Base-by-base conservation (phyloP, 2,329 filamentous ascomycete genomes). In the Calonectria honghensis region DNA sequence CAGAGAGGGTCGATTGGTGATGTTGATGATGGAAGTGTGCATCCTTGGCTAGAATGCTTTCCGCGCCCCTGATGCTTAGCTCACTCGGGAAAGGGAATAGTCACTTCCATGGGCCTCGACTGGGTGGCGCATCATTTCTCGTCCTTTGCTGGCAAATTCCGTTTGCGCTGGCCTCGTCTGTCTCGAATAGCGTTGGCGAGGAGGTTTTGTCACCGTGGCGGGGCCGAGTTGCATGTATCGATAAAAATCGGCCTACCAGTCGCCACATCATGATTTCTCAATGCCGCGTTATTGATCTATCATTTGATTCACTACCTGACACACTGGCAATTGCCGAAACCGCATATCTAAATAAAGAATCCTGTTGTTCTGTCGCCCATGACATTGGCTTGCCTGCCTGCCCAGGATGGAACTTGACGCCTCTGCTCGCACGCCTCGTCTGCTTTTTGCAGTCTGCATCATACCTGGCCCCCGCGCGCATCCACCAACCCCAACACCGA, bases 251-350 rank as follows among this genome's bases (percentile, higher is more conserved):
- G 57, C 35, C 24, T 27, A 27, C 48, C 39, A 50, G 65, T 68
- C 65, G 52, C 65, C 48, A 35, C 65, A 68, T 68, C 65, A 68
- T 68, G 48, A 54, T 45, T 29, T 39, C 32, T 24, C 65, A 54
- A 54, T 37, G 10, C 31, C 20, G 37, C 50, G 32, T 10, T 16
- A 68, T 41, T 37, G 50, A 52, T 67, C n/a, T 52, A 37, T 51
- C 48, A 54, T 27, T 14, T 41, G 41, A 16, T 31, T 63, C 20
- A 41, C 39, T 41, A 29, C 39, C 35, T 7, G 7, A 37, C n/a
- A 41, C 39, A 18, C 35, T 41, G 18, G 39, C 37, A 24, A 63
- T 39, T 63, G 37, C 35, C 57, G 57, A 18, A 27, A 16, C 35
- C 57, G 14, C 20, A 24, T 39, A 41, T 35, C 57, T 37, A 41